These are phyloP conservation scores for Kondoa malvinella DNA, from an alignment of 768 basidiomycete species.

Conservation along the genomic window DNA sequence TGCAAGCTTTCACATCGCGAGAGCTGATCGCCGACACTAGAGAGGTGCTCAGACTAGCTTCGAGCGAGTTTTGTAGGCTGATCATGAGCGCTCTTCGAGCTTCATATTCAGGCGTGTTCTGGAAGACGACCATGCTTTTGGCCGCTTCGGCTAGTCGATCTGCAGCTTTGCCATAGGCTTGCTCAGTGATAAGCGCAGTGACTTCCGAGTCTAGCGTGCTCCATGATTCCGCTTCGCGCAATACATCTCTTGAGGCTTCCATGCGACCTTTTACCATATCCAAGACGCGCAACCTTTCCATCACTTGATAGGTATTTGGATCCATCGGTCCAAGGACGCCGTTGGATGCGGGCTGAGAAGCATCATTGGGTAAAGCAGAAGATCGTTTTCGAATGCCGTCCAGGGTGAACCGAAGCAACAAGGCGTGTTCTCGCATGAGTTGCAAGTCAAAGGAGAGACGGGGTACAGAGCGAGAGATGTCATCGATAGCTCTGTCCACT, in stretches of 20 bases:
- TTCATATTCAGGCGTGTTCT: conserved; percentile 82
- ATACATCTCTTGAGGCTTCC: conserved; percentile 73
- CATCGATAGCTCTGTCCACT: conserved; percentile 76
- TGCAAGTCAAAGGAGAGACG: conserved; percentile 88
- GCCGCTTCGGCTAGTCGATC: conserved; percentile 74
- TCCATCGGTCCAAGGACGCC: conserved; percentile 31
- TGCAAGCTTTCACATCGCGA: conserved; percentile 56
- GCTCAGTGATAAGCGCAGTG: conserved; percentile 59
- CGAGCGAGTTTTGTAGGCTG: conserved; percentile 85
- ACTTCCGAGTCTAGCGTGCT: conserved; percentile 85
- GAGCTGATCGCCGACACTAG: conserved; percentile 70
- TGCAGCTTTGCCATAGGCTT: conserved; percentile 74
- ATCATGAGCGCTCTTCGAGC: conserved; percentile 67
- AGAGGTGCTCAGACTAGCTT: conserved; percentile 76
- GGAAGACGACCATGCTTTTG: conserved; percentile 76
- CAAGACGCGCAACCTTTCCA: conserved; percentile 61
- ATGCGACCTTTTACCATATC: conserved; percentile 70
- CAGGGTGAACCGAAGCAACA: conserved; percentile 53
- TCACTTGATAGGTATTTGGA: conserved; percentile 45
- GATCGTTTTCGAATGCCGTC: conserved; percentile 43
- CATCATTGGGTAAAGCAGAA: conserved; percentile 29
- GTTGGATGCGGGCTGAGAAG: not conserved
- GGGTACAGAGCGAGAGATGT: conserved; percentile 77
- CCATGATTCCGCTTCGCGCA: conserved; percentile 94
- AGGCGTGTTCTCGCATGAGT: conserved; percentile 84